Evolutionary conservation across 1,139 yeast genomes (phyloP).

Genomic region (Kodamaea alishanica): DNA sequence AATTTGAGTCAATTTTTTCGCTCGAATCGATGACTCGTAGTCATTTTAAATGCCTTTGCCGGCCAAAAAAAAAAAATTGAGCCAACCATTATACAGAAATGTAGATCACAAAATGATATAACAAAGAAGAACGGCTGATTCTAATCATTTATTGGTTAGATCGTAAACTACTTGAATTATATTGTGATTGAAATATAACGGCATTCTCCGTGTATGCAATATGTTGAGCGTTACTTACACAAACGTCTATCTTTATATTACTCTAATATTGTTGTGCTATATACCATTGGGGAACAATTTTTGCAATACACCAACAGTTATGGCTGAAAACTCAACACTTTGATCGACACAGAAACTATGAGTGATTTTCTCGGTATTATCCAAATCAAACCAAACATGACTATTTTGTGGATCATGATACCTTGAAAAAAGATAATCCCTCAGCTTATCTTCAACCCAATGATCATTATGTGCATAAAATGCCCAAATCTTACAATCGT

Average conservation of each 20-base stretch:
- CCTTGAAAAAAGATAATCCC: constrained; percentile 36
- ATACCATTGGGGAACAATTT: constrained; percentile 7
- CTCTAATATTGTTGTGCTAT: not conserved
- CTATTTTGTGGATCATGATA: constrained; percentile 29
- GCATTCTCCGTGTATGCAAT: not conserved
- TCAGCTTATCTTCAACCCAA: constrained; percentile 55
- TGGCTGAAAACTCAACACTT: constrained; percentile 47
- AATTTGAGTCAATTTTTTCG: constrained; percentile 3
- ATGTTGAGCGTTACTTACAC: not conserved
- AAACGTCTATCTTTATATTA: not conserved
- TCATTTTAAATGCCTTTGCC: constrained; percentile 1
- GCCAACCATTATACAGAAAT: not conserved
- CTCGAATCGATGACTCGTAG: constrained; percentile 6
- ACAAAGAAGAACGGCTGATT: too few relatives aligned
- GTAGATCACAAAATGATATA: too few relatives aligned
- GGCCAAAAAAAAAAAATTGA: not conserved
- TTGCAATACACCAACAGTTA: constrained; percentile 28
- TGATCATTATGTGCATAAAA: constrained; percentile 56
- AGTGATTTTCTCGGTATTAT: constrained; percentile 31
- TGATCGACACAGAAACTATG: constrained; percentile 60
- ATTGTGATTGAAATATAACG: not conserved
- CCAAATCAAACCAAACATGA: constrained; percentile 32
- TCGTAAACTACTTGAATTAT: not conserved
- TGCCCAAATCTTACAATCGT: constrained; percentile 44
- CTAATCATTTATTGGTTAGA: too few relatives aligned